phyloP scores from a whole-genome alignment of 139 green algal species.

The Tetraselmis striata region DNA sequence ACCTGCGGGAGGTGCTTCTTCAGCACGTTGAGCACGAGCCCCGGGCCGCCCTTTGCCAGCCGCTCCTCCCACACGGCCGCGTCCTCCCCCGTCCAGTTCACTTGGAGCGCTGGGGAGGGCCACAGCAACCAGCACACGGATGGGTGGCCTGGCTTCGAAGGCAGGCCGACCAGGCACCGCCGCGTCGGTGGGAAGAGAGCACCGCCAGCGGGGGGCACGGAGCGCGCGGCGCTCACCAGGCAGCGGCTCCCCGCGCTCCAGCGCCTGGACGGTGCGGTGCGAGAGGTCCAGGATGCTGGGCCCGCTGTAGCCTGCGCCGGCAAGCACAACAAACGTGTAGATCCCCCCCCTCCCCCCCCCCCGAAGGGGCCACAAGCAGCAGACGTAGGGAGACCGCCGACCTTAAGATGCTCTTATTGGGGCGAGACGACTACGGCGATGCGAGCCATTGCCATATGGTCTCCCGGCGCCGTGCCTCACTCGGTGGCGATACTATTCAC shows the following conservation, averaged over 20 bases:
- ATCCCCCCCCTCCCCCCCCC: too few species aligned
- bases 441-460: too few species aligned
- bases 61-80: conserved; percentile 44
- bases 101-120: conserved; percentile 25
- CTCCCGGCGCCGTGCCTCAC: too few species aligned
- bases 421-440: too few species aligned
- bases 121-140: neutral
- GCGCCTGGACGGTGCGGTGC: conserved; percentile 52
- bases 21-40: conserved; percentile 40
- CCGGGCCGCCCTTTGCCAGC: conserved; percentile 30
- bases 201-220: neutral
- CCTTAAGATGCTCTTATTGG: too few species aligned
- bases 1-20: conserved; percentile 5
- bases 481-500: too few species aligned
- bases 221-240: conserved; percentile 18
- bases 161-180: neutral
- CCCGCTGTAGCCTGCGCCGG: conserved; percentile 64
- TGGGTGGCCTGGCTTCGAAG: neutral
- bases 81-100: conserved; percentile 57
- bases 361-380: too few species aligned
- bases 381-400: too few species aligned
- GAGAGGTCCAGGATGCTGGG: conserved; percentile 76
- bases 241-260: conserved; percentile 13
- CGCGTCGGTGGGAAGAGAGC: neutral
- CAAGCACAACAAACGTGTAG: too few species aligned